Conservation (phyloP, 2,329 filamentous ascomycete species). For the Bipolaris zeicola region DNA sequence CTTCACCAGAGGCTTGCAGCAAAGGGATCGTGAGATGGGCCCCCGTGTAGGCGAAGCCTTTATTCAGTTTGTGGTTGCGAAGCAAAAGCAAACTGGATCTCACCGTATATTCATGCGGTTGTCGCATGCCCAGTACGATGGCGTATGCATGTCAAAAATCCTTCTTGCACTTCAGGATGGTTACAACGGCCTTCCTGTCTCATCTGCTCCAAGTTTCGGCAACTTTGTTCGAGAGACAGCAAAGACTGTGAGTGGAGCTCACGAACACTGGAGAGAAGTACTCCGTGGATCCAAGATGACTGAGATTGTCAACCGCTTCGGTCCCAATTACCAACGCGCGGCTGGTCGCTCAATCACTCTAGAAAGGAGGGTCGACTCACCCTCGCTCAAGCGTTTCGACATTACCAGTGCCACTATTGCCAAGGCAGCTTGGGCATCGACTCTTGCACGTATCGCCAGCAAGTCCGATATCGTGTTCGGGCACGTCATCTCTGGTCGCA, state of each 20-base stretch:
- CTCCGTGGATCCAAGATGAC: slow-evolving; percentile 44
- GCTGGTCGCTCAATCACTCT: slow-evolving; percentile 38
- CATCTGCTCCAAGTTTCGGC: slow-evolving; percentile 40
- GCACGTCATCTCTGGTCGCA: slow-evolving; percentile 51
- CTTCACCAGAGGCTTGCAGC: slow-evolving; percentile 36
- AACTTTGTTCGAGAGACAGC: slow-evolving; percentile 39
- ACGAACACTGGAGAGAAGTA: slow-evolving; percentile 41
- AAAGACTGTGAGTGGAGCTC: slow-evolving; percentile 35
- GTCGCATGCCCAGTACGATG: slow-evolving; percentile 46
- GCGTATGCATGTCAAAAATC: slow-evolving; percentile 39
- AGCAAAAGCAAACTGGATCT: slow-evolving; percentile 36
- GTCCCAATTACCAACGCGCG: slow-evolving; percentile 41
- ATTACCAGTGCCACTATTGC: slow-evolving; percentile 52
- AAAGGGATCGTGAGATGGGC: slow-evolving; percentile 37
- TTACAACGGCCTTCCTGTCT: slow-evolving; percentile 41
- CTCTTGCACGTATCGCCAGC: slow-evolving; percentile 47
- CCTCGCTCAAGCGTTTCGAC: slow-evolving; percentile 32
- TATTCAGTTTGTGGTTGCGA: slow-evolving; percentile 40
- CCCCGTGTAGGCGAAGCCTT: slow-evolving; percentile 40
- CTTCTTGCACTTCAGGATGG: slow-evolving; percentile 36
- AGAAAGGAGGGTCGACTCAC: slow-evolving; percentile 30
- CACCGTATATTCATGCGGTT: slow-evolving; percentile 43
- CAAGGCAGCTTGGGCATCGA: slow-evolving; percentile 55
- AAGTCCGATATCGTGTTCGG: slow-evolving; percentile 51
- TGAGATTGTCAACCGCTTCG: slow-evolving; percentile 40